Conservation (phyloP, 257 asterid genomes). For the Pogostemon cablin region DNA sequence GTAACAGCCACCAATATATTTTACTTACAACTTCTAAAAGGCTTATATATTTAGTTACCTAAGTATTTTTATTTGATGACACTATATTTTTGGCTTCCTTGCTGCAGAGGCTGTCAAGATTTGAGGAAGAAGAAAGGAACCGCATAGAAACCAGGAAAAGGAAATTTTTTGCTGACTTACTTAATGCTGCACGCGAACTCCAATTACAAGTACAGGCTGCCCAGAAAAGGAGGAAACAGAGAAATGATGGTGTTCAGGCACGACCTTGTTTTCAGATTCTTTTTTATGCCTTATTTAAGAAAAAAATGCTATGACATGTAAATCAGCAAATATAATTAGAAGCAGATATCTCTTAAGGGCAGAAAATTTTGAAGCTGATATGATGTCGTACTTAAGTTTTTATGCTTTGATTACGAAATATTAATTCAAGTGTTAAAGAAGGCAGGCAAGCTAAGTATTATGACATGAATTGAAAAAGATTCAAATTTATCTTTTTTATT, state of each 20-base stretch:
- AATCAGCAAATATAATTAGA: slow-evolving; percentile 9
- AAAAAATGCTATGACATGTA: slow-evolving; percentile 20
- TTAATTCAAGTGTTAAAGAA: slow-evolving; percentile 21
- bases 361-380: slow-evolving; percentile 13
- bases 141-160: slow-evolving; percentile 84
- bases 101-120: slow-evolving; percentile 83
- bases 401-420: slow-evolving; percentile 4
- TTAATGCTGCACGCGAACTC: slow-evolving; percentile 90
- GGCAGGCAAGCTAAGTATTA: slow-evolving; percentile 1
- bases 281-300: slow-evolving; percentile 4
- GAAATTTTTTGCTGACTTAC: slow-evolving; percentile 86
- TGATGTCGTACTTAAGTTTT: slow-evolving; percentile 10
- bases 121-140: slow-evolving; percentile 89
- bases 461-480: background rate
- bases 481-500: background rate
- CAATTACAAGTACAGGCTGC: slow-evolving; percentile 87
- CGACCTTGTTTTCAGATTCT: slow-evolving; percentile 28
- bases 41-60: slow-evolving; percentile 16
- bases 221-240: slow-evolving; percentile 93
- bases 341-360: slow-evolving; percentile 19
- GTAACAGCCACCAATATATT: slow-evolving; percentile 16
- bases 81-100: slow-evolving; percentile 27
- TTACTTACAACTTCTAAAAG: background rate
- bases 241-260: slow-evolving; percentile 97
- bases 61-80: slow-evolving; percentile 25